These are phyloP conservation scores for Carpinus viminea DNA, from an alignment of 306 rosid genomes.

Conservation along the genomic window DNA sequence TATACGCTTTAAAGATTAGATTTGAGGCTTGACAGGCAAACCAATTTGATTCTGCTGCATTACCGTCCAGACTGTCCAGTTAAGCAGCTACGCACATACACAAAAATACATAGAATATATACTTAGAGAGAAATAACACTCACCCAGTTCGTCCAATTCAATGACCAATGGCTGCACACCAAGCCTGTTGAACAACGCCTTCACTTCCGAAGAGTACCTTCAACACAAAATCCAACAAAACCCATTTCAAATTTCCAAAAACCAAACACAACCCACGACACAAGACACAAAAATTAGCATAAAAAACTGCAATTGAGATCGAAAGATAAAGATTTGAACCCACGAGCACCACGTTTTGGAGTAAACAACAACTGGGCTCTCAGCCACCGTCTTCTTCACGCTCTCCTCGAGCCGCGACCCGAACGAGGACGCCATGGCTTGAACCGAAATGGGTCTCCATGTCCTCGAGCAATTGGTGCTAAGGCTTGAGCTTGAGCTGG, in stretches of 20 bases:
- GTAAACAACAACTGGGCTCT: conserved; percentile 79
- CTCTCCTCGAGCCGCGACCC: conserved; percentile 94
- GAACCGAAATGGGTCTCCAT: conserved; percentile 37
- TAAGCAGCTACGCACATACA: background rate
- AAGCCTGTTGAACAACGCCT: conserved; percentile 73
- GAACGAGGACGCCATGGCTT: conserved; percentile 71
- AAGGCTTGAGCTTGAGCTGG: conserved; percentile 18
- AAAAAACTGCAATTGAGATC: background rate
- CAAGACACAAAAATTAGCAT: background rate
- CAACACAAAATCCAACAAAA: background rate
- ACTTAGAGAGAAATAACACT: background rate
- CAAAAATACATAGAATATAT: background rate
- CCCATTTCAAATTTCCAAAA: conserved; percentile 15
- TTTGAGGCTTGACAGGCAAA: background rate
- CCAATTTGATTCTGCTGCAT: background rate
- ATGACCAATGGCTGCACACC: conserved; percentile 65
- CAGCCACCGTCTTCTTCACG: conserved; percentile 67
- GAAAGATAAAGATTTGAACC: conserved; percentile 31
- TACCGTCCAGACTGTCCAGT: background rate
- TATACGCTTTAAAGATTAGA: background rate
- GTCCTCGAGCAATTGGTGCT: conserved; percentile 31
- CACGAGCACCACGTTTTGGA: conserved; percentile 98
- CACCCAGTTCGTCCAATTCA: conserved; percentile 96
- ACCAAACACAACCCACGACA: conserved; percentile 12
- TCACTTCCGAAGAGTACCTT: conserved; percentile 90